phyloP scores from a whole-genome alignment of 495 filamentous ascomycete genomes.

The Penicillium nucicola region DNA sequence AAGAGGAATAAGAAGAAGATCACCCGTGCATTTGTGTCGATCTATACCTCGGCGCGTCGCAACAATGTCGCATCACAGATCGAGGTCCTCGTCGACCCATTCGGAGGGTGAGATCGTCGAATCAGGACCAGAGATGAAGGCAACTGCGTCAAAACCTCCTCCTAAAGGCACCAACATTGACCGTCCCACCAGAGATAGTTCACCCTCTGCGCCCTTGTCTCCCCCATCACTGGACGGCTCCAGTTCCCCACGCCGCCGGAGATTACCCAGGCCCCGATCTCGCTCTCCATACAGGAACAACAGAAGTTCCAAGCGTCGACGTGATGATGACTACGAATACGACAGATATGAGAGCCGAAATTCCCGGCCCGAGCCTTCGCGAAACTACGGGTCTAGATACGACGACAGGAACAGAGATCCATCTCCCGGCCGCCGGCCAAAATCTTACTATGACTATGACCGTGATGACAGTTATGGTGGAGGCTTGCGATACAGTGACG shows the following conservation, averaged over 20 bases:
- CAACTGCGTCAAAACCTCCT: conserved; percentile 74
- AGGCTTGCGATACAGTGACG: conserved; percentile 52
- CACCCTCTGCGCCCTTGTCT: conserved; percentile 49
- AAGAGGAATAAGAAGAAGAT: not conserved
- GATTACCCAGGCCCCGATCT: conserved; percentile 40
- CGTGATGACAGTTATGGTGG: conserved; percentile 49
- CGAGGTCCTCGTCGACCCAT: conserved; percentile 47
- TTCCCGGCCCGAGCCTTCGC: conserved; percentile 51
- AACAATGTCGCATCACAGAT: conserved; percentile 37
- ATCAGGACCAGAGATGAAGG: conserved; percentile 65
- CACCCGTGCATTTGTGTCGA: not conserved
- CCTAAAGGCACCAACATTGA: conserved; percentile 73
- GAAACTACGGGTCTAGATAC: conserved; percentile 34
- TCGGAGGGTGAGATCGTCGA: conserved; percentile 88
- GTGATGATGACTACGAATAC: conserved; percentile 55
- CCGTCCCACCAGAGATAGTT: conserved; percentile 62
- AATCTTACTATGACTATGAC: conserved; percentile 66
- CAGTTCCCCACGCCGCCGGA: conserved; percentile 39
- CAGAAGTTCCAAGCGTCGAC: conserved; percentile 66
- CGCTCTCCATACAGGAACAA: conserved; percentile 42
- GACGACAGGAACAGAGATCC: conserved; percentile 34
- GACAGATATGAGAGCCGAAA: conserved; percentile 42
- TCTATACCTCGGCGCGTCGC: not conserved
- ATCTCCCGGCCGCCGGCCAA: conserved; percentile 28
- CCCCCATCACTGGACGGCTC: conserved; percentile 36